A percentile compares a stretch with the other conserved stretches of the same genome.
Evolutionary conservation across 768 basidiomycete species (phyloP).

Genomic region (Brasilioporus rufonigricans): DNA sequence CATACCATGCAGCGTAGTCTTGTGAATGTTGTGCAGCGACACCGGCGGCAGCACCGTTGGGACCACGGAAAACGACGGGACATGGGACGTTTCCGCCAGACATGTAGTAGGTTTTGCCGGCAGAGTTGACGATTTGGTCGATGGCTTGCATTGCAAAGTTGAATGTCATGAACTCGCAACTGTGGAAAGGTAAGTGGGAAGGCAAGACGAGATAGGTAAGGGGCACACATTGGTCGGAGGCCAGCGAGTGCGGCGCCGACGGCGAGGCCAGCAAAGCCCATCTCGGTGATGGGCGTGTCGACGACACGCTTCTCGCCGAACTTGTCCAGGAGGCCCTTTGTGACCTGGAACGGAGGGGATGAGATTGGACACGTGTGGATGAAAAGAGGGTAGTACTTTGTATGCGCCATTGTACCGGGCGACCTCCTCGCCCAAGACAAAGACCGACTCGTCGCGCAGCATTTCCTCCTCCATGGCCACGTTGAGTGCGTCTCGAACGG

Average conservation of each 20-base stretch:
- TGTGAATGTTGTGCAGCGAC: slow-evolving; percentile 97
- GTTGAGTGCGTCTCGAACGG: slow-evolving; percentile 97
- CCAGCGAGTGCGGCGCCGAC: slow-evolving; percentile 94
- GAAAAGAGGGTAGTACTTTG: slow-evolving; percentile 53
- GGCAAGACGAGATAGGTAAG: background rate
- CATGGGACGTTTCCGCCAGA: slow-evolving; percentile 98
- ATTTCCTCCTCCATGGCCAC: slow-evolving; percentile 99
- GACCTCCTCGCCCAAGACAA: slow-evolving; percentile 96
- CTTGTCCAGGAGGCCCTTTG: slow-evolving; percentile 98
- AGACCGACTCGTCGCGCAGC: slow-evolving; percentile 92
- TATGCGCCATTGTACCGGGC: slow-evolving; percentile 98
- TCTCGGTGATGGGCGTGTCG: slow-evolving; percentile 96
- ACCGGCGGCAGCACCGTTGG: slow-evolving; percentile 97
- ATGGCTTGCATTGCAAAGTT: slow-evolving; percentile 99
- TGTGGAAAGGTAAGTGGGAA: slow-evolving; percentile 28
- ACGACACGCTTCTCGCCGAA: slow-evolving; percentile 98
- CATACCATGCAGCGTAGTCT: slow-evolving; percentile 96
- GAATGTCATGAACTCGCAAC: slow-evolving; percentile 99
- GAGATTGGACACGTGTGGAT: slow-evolving; percentile 8
- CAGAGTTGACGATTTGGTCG: slow-evolving; percentile 99
- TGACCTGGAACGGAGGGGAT: slow-evolving; percentile 56
- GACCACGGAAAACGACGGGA: slow-evolving; percentile 98
- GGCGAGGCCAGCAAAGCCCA: slow-evolving; percentile 97
- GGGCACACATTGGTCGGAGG: slow-evolving; percentile 81
- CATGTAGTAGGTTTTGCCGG: slow-evolving; percentile 99